Conservation (phyloP, 2,329 filamentous ascomycete genomes). For the Sporothrix phasma region DNA sequence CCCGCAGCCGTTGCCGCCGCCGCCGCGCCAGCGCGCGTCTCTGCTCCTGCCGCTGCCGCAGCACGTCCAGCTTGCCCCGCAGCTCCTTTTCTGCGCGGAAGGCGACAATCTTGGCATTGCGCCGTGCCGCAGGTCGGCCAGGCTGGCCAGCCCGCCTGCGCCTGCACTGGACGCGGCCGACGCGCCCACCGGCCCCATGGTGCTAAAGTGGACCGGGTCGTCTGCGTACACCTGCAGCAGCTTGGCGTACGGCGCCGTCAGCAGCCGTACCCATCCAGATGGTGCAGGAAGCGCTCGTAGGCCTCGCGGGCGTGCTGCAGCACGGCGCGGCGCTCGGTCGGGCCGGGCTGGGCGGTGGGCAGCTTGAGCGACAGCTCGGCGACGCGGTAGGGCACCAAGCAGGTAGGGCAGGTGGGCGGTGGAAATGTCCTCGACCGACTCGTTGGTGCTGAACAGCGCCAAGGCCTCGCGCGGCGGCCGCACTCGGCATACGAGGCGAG, state of each 20-base stretch:
- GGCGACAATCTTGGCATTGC: constrained; percentile 76
- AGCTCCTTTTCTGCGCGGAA: constrained; percentile 81
- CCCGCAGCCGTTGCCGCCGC: constrained; percentile 1
- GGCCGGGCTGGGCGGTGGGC: constrained; percentile 32
- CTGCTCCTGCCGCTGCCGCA: constrained; percentile 32
- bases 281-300: constrained; percentile 70
- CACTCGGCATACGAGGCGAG: constrained; percentile 66
- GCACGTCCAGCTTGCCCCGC: constrained; percentile 64
- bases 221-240: constrained; percentile 66
- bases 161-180: not conserved
- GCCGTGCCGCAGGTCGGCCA: constrained; percentile 51
- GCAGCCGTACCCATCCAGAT: constrained; percentile 70
- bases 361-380: constrained; percentile 70
- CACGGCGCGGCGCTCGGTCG: constrained; percentile 47
- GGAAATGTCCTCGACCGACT: constrained; percentile 74
- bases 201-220: constrained; percentile 60
- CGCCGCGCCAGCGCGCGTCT: constrained; percentile 10
- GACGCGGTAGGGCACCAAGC: constrained; percentile 62
- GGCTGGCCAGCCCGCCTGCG: constrained; percentile 17
- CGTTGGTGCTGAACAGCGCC: constrained; percentile 84
- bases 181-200: constrained; percentile 42
- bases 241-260: constrained; percentile 53
- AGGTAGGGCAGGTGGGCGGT: constrained; percentile 83
- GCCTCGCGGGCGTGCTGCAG: constrained; percentile 55
- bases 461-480: constrained; percentile 55